Evolutionary conservation across 2,329 filamentous ascomycete species (phyloP).

Genomic region (Bipolaris bicolor): DNA sequence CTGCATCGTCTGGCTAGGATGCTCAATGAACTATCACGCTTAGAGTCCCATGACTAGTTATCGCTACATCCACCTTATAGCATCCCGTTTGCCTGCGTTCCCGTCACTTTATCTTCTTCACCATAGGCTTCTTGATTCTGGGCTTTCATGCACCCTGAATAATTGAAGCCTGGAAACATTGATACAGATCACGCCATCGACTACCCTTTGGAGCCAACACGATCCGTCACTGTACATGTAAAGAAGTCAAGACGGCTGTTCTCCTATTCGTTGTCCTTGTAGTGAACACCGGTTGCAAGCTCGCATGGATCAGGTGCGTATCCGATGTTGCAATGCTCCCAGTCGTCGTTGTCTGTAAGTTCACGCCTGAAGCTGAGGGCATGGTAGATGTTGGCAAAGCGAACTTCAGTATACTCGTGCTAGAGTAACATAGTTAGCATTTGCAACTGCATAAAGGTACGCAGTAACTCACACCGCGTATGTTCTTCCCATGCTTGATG

Average conservation of each 20-base stretch:
- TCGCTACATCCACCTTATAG: too few species aligned
- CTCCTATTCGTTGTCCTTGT: conserved; percentile 29
- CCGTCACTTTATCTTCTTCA: neutral
- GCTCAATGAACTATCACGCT: too few species aligned
- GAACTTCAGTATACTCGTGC: conserved; percentile 55
- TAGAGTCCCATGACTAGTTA: neutral
- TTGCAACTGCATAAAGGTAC: neutral
- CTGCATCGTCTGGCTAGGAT: neutral
- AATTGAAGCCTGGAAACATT: neutral
- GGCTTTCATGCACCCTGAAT: neutral
- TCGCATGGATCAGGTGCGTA: conserved; percentile 54
- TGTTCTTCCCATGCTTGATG: conserved; percentile 51
- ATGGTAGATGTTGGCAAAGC: conserved; percentile 56
- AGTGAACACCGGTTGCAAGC: conserved; percentile 34
- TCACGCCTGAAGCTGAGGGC: conserved; percentile 54
- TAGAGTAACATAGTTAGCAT: conserved; percentile 29
- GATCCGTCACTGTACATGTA: neutral
- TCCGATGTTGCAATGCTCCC: conserved; percentile 54
- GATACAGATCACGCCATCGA: neutral
- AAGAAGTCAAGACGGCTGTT: neutral
- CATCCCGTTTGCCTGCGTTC: neutral
- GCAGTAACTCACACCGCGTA: conserved; percentile 48
- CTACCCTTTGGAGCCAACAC: neutral
- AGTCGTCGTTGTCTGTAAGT: conserved; percentile 51
- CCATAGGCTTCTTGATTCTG: neutral